Evolutionary conservation across 345 rosid genomes (phyloP).

Genomic region (Eucalyptus rudis): DNA sequence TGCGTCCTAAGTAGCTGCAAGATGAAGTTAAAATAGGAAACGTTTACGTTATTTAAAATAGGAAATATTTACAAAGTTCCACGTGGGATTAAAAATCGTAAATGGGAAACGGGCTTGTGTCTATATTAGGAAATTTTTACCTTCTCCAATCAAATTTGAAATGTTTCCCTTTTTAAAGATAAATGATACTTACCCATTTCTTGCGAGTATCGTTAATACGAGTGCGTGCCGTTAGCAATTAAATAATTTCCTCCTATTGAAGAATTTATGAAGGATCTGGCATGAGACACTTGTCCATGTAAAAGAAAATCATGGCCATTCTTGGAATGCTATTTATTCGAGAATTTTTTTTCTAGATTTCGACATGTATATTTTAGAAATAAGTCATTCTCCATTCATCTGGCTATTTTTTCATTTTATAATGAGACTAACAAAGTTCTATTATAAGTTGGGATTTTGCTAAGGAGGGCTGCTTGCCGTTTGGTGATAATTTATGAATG

Average conservation of each 20-base stretch:
- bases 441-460: not conserved
- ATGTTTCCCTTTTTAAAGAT: not conserved
- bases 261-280: not conserved
- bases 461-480: not conserved
- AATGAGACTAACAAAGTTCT: not conserved
- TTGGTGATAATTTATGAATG: not conserved
- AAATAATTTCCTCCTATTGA: not conserved
- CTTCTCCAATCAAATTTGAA: not conserved
- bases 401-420: not conserved
- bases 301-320: not conserved
- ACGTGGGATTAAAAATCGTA: no score
- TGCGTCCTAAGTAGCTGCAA: accelerated
- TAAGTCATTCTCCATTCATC: not conserved
- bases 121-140: not conserved
- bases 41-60: no score
- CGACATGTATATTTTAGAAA: not conserved
- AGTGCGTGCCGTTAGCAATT: not conserved
- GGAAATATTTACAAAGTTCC: no score
- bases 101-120: not conserved
- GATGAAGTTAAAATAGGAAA: not conserved
- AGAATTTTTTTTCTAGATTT: not conserved
- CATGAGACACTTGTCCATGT: not conserved
- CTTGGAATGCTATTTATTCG: not conserved
- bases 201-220: not conserved
- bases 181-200: not conserved